Evolutionary conservation across 345 rosid genomes (phyloP), one percentile per base, ranked within the genome.

Genomic region (Euphorbia peplus): DNA sequence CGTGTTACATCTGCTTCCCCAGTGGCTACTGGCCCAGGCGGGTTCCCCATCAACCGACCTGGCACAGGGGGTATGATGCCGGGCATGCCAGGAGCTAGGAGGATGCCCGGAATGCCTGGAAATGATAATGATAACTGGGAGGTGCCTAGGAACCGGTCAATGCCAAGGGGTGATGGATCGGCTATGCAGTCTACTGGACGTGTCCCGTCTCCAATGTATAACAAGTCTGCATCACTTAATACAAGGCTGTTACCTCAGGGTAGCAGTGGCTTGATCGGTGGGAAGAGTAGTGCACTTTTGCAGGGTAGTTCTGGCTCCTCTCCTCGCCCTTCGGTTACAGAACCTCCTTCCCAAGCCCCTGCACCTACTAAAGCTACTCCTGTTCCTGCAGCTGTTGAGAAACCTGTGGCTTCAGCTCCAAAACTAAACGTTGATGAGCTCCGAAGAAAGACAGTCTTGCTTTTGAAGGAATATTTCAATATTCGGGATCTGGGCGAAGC

Each of bases 41-140:
- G 82, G 75, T 84, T 83, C 70, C 92, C 90, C 25, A 84, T 85
- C 41, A 78, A 77, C 32, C 85, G 95, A 44, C 99, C 95, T 70
- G 99, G 97, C 60, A 44, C 86, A 0, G 99, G 99, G 10, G 97
- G 97, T 30, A 78, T 95, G 97, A 95, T 95, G 97, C 97, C 99
- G 59, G 97, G 97, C 73, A 90, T 90, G 97, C 99, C 96, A 3
- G 96, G 97, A 66, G 60, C 84, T 14, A 87, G 96, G 75, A 90
- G 87, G 81, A 95, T 95, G 99, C 97, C 95, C 24, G 97, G 96
- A 47, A 83, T 85, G 92, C 97, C 95, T n/a, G 96, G 88, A 52
- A 73, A 74, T 55, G 97, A 91, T 71, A 79, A 73, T 79, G 96
- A 88, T 72, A 85, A 88, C 69, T 91, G 98, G 99, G 97, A 87